phyloP scores from a whole-genome alignment of 352 stramenopile species.

The Phytophthora agathidicida region DNA sequence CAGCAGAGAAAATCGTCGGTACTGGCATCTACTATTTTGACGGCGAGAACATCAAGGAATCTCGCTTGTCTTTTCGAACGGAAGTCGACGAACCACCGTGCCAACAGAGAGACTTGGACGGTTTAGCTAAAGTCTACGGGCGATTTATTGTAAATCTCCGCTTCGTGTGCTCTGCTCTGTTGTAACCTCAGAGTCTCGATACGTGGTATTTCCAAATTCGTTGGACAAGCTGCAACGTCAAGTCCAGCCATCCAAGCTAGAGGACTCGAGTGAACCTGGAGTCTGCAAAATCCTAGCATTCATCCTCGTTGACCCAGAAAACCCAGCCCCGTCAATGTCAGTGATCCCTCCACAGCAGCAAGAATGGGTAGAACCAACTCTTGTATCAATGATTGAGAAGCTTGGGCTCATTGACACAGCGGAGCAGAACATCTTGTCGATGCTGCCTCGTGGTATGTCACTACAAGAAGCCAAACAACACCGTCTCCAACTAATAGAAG shows the following conservation, averaged over 20 bases:
- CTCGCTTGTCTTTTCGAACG: slow-evolving; percentile 41
- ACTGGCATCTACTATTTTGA: slow-evolving; percentile 62
- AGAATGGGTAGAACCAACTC: slow-evolving; percentile 30
- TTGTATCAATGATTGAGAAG: no score
- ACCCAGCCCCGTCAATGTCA: slow-evolving; percentile 35
- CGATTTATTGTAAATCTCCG: slow-evolving; percentile 24
- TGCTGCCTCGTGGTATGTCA: slow-evolving; percentile 29
- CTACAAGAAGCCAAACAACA: slow-evolving; percentile 24
- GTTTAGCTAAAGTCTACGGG: slow-evolving; percentile 37
- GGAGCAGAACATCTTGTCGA: slow-evolving; percentile 20
- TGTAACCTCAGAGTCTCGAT: slow-evolving; percentile 26
- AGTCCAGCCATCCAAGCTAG: slow-evolving; percentile 53
- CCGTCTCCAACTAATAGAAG: slow-evolving; percentile 36
- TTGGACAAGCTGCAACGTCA: slow-evolving; percentile 45
- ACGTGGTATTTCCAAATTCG: slow-evolving; percentile 55
- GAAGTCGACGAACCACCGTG: slow-evolving; percentile 34
- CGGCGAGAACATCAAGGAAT: slow-evolving; percentile 52
- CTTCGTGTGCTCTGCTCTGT: slow-evolving; percentile 34
- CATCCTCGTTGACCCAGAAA: slow-evolving; percentile 49
- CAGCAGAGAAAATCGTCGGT: slow-evolving; percentile 47
- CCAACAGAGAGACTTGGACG: slow-evolving; percentile 37
- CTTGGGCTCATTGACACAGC: slow-evolving; percentile 19
- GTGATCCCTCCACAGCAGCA: slow-evolving; percentile 49
- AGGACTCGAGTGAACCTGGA: slow-evolving; percentile 35
- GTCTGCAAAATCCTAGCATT: slow-evolving; percentile 54